Evolutionary conservation across 2,329 filamentous ascomycete species (phyloP), one percentile per base, ranked within the genome.

Genomic region (Nemania abortiva): DNA sequence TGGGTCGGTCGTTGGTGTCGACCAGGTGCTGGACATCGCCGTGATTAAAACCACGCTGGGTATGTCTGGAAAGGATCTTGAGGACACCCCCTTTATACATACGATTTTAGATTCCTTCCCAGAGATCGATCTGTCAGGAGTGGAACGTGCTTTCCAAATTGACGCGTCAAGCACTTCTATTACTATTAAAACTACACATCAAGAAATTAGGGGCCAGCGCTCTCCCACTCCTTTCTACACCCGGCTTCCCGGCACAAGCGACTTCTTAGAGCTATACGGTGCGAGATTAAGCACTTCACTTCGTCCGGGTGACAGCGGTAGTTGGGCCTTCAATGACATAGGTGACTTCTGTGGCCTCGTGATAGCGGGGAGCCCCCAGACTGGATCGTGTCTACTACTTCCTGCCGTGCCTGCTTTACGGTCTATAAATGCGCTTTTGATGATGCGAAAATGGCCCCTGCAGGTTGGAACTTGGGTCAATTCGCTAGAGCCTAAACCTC

Each of bases 21-120:
- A 71, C 13, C 13, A 55, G 13, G 45, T 27, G n/a, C 50, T 71
- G 13, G 69, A 71, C 42, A 65, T 71, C 29, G 66, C 66, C 45
- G 13, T 71, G 13, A 45, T 69, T 31, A 65, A 68, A 53, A 20
- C 62, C n/a, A 42, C 57, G 11, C 24, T 37, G 13, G 22, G 34
- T 5, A 13, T 7, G 6, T 20, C 13, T 29, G 11, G 7, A 20
- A 18, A 3, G 6, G 6, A 0, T 20, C 4, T 9, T 11, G n/a
- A 5, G 6, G 10, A 0, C 11, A 1, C 9, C 7, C 6, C 29
- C 18, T 22, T 24, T n/a, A 6, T 6, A 2, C 2, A 20, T 20
- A 24, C 9, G 5, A 2, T 42, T 50, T 3, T n/a, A 18, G 50
- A 31, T 31, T 27, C 24, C 9, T 45, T 29, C n/a, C 10, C 20